Evolutionary conservation across 2,329 filamentous ascomycete species (phyloP).

Genomic region (Neofusicoccum kwambonambiense): DNA sequence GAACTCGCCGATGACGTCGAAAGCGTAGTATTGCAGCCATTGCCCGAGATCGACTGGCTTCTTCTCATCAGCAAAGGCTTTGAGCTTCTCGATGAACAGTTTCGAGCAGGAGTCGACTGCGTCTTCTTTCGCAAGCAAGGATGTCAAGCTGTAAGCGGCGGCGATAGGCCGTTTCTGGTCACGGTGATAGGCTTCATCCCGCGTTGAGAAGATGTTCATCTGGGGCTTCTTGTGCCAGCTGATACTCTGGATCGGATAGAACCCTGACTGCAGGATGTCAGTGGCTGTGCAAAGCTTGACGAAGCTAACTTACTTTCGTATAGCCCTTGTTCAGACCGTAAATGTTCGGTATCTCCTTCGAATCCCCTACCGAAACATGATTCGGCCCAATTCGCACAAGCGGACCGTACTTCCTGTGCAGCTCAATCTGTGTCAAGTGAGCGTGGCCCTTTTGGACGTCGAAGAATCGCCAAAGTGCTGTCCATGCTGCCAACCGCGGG

Average conservation of each 20-base stretch:
- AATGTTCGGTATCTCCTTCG: conserved; percentile 65
- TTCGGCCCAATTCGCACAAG: conserved; percentile 77
- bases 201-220: conserved; percentile 37
- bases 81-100: conserved; percentile 26
- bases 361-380: conserved; percentile 75
- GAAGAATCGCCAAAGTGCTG: conserved; percentile 71
- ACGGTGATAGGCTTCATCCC: conserved; percentile 43
- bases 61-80: conserved; percentile 22
- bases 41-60: conserved; percentile 27
- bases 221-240: conserved; percentile 24
- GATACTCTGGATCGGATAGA: conserved; percentile 30
- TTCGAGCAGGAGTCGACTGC: conserved; percentile 26
- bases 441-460: conserved; percentile 57
- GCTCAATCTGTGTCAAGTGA: conserved; percentile 55
- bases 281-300: neutral
- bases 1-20: conserved; percentile 44
- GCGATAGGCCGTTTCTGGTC: conserved; percentile 41
- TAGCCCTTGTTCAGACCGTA: conserved; percentile 59
- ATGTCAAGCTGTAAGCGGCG: conserved; percentile 42
- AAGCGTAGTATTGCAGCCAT: conserved; percentile 38
- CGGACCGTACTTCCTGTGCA: conserved; percentile 70
- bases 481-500: conserved; percentile 62
- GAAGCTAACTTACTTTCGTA: conserved; percentile 28
- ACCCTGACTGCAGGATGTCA: conserved; percentile 22
- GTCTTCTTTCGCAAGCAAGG: conserved; percentile 35